phyloP scores from a whole-genome alignment of 2,329 filamentous ascomycete species.

The Podosphaera aphanis region DNA sequence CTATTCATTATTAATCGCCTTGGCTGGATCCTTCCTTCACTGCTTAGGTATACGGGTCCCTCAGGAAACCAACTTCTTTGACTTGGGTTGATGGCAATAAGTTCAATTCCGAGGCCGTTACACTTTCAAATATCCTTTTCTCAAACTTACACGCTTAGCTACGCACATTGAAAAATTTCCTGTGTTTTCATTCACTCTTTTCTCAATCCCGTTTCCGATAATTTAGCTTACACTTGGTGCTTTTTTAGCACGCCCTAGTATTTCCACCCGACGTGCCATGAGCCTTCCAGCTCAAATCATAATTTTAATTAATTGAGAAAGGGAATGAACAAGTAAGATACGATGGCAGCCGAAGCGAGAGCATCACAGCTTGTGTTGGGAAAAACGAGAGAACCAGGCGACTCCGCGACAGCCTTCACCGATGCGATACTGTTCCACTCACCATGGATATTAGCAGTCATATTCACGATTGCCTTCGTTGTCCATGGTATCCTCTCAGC shows the following conservation, averaged over 20 bases:
- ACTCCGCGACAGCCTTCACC: slow-evolving; percentile 5
- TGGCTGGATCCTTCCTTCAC: not conserved
- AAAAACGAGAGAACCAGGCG: not conserved
- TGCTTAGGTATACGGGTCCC: slow-evolving; percentile 6
- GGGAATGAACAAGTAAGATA: slow-evolving; percentile 2
- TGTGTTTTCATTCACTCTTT: not conserved
- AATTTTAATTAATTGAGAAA: slow-evolving; percentile 11
- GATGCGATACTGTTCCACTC: slow-evolving; percentile 22
- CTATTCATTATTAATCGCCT: not conserved
- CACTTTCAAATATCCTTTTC: not conserved
- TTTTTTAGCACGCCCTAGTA: not conserved
- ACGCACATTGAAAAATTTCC: not conserved
- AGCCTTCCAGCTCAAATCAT: slow-evolving; percentile 9
- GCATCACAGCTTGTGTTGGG: slow-evolving; percentile 7
- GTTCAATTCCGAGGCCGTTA: not conserved
- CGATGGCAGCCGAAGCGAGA: slow-evolving; percentile 11
- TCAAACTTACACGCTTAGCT: not conserved
- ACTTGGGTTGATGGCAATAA: slow-evolving; percentile 11
- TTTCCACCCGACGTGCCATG: slow-evolving; percentile 12
- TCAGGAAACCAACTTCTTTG: slow-evolving; percentile 10
- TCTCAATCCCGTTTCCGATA: slow-evolving; percentile 4
- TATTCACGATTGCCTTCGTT: slow-evolving; percentile 40
- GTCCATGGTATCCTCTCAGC: slow-evolving; percentile 31
- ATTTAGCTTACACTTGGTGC: not conserved
- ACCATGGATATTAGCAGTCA: slow-evolving; percentile 36